These are phyloP conservation scores for Botrytis fragariae DNA, from an alignment of 2,329 filamentous ascomycete genomes.

Conservation along the genomic window DNA sequence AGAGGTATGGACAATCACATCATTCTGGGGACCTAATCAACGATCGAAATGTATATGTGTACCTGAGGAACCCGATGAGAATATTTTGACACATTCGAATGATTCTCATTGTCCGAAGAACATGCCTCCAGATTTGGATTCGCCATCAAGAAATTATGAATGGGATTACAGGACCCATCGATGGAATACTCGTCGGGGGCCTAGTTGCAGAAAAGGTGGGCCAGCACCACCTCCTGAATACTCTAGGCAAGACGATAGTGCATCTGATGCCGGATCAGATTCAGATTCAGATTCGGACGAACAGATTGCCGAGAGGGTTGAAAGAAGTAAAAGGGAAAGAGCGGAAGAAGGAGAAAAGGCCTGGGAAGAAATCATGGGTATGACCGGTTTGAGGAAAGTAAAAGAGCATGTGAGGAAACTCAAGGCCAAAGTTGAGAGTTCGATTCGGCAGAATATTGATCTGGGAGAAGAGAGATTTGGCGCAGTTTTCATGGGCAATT, in stretches of 20 bases:
- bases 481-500: slow-evolving; percentile 52
- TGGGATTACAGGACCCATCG: background rate
- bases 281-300: background rate
- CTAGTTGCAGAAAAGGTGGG: background rate
- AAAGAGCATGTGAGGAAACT: slow-evolving; percentile 51
- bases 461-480: slow-evolving; percentile 50
- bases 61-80: too few relatives aligned
- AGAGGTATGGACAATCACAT: slow-evolving; percentile 17
- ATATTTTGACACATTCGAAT: background rate
- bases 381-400: slow-evolving; percentile 54
- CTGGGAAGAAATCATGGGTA: slow-evolving; percentile 50
- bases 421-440: slow-evolving; percentile 49
- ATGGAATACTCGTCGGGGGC: background rate
- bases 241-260: background rate
- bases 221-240: background rate
- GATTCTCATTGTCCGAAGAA: slow-evolving; percentile 3
- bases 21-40: background rate
- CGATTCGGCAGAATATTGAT: slow-evolving; percentile 45
- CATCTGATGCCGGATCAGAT: background rate
- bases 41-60: slow-evolving; percentile 7
- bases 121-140: background rate
- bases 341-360: slow-evolving; percentile 43
- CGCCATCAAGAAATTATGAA: slow-evolving; percentile 5
- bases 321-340: slow-evolving; percentile 25
- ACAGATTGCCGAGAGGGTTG: background rate